Evolutionary conservation across 805 yeast genomes (phyloP).

Genomic region (Candida oleophila): DNA sequence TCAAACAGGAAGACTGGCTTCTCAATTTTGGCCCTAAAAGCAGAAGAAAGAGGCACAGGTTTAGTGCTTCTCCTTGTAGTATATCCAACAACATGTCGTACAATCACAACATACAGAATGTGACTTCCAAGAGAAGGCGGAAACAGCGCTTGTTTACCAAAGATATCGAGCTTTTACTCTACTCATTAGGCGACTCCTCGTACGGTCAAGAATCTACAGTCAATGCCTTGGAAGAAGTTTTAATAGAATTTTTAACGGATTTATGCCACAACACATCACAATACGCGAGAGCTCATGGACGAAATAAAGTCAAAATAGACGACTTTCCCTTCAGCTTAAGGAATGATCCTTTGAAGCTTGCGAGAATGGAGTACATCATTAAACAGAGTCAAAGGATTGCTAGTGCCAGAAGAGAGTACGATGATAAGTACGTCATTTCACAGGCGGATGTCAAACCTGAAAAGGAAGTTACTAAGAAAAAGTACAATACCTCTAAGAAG

Average conservation of each 20-base stretch:
- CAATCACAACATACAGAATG: neutral
- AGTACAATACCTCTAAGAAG: neutral
- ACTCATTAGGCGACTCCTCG: constrained; percentile 43
- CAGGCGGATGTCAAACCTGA: constrained; percentile 4
- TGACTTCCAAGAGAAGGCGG: constrained; percentile 19
- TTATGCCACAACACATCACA: constrained; percentile 29
- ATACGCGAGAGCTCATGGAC: constrained; percentile 37
- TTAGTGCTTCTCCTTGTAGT: no score
- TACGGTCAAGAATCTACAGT: constrained; percentile 38
- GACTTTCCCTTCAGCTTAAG: constrained; percentile 41
- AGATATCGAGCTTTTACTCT: constrained; percentile 41
- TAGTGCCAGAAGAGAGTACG: constrained; percentile 39
- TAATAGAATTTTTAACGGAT: constrained; percentile 36
- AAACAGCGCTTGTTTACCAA: constrained; percentile 38
- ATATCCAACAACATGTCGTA: neutral
- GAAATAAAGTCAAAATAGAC: constrained; percentile 39
- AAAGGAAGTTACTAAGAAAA: constrained; percentile 2
- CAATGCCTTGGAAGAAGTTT: constrained; percentile 37
- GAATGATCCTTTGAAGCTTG: constrained; percentile 41
- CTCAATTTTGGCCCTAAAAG: no score
- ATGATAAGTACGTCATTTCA: constrained; percentile 12
- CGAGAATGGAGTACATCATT: constrained; percentile 39
- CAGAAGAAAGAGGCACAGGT: no score
- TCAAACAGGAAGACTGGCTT: no score
- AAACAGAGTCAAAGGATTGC: constrained; percentile 38